Evolutionary conservation across 768 basidiomycete genomes (phyloP).

Genomic region (Rubroboletus pulcherrimus): DNA sequence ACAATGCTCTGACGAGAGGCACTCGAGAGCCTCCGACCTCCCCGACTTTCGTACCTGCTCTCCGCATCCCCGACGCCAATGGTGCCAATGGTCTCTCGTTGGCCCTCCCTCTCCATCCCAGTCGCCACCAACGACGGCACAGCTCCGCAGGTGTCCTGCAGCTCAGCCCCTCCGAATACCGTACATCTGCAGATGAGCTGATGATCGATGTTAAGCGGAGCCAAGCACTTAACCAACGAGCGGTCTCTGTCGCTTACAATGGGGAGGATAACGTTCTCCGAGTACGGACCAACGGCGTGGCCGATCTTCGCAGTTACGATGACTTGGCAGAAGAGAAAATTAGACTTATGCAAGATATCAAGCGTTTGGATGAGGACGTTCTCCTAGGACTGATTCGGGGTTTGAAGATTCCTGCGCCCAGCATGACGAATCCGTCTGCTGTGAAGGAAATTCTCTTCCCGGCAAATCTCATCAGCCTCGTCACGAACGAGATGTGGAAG

Average conservation of each 20-base stretch:
- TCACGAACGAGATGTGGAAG: constrained; percentile 99
- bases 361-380: constrained; percentile 89
- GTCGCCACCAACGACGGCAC: constrained; percentile 76
- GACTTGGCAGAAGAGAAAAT: constrained; percentile 96
- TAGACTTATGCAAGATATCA: constrained; percentile 84
- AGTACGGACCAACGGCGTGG: constrained; percentile 59
- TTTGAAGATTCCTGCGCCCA: constrained; percentile 90
- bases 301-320: constrained; percentile 73
- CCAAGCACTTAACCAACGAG: constrained; percentile 71
- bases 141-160: constrained; percentile 81
- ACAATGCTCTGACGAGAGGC: constrained; percentile 79
- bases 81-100: constrained; percentile 43
- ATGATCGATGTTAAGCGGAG: constrained; percentile 71
- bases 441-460: constrained; percentile 99
- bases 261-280: constrained; percentile 73
- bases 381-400: constrained; percentile 85
- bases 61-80: constrained; percentile 51
- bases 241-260: constrained; percentile 85
- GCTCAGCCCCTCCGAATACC: constrained; percentile 54
- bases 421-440: constrained; percentile 84
- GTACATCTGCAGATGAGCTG: constrained; percentile 74
- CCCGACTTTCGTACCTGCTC: constrained; percentile 80
- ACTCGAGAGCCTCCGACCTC: constrained; percentile 73
- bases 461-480: constrained; percentile 93
- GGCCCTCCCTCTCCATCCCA: constrained; percentile 33